Base-by-base conservation (phyloP, 805 yeast species). In the Candida methanosorbosa region DNA sequence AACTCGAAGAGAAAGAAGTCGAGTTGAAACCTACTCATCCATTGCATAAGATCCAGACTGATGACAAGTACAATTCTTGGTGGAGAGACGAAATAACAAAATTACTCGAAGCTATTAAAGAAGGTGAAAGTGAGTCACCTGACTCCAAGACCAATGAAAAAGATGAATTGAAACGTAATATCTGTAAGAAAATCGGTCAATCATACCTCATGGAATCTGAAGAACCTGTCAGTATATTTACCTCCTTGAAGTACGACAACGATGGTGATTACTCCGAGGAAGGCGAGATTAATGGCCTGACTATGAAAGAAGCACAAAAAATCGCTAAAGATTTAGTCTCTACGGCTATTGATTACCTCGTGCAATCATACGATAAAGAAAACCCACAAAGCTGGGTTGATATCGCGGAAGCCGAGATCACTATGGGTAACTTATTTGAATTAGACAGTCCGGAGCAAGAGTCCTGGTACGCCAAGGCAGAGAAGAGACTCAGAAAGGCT, bases 381-480 rank as follows among this genome's bases (percentile, higher is more conserved):
- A 85, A 81, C 27, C 94, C 94, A 0, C 80, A 78, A 38, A 66
- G 81, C 5, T 81, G 90, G 84, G 94, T 79, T 11, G 72, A 75
- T 49, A 68, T 82, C 30, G 95, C 96, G 1, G 97, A 90, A 56
- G 88, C 94, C 1, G 64, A 75, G 48, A 84, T 90, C 24, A 73
- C 81, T 13, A 60, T 83, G 44, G 96, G 88, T 13, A 88, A 87
- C 46, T 53, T 87, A 33, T 65, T 70, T 40, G 83, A 78, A 8
- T 60, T 72, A 18, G 86, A 80, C 19, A 66, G 80, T 34, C 59
- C 62, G 23, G 81, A 78, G 29, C 95, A 86, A 59, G 83, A 80
- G 39, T 47, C 64, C 5, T 61, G 70, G 33, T 88, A 88, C 54
- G 55, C 57, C 14, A 64, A 70, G 37, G 97, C 97, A 0, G 88